Evolutionary conservation across 305 asterid genomes (phyloP), one percentile per base, ranked within the genome.

Genomic region (Coffea humblotiana): DNA sequence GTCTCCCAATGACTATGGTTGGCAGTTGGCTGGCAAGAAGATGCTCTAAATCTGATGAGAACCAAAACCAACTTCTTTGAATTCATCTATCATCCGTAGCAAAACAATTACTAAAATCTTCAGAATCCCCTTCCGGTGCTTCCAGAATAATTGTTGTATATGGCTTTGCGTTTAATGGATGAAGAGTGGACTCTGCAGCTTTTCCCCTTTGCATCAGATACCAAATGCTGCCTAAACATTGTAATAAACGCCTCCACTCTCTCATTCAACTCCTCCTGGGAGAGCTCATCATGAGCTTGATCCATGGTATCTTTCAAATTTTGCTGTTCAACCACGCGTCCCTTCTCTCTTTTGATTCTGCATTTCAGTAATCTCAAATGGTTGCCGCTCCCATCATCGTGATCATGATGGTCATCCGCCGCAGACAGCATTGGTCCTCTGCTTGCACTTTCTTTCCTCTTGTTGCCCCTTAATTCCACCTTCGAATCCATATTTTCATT

Each of bases 231-330:
- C 90, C 97, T 91, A 80, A 95, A 95, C 98, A 88, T 95, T 45
- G 97, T 84, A 76, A 95, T 95, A 76, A 95, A 93, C 32, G 94
- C 94, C 81, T 95, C 99, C n/a, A 85, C 99, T 87, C 91, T 92
- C 85, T 83, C 81, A 80, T 95, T 91, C 88, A 95, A 78, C 71
- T 95, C 99, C 87, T 91, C 96, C 87, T 91, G 86, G 0, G 97
- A 88, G 3, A 95, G 85, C 83, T 81, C 84, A 9, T 90, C 81
- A 29, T 76, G 86, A 47, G 73, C 89, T 13, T 83, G 85, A 25
- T 67, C 80, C 80, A 37, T 76, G 40, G 1, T 67, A 49, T 47
- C 65, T 40, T 83, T 83, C 2, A 66, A 76, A 45, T 75, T 82
- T 12, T 23, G 9, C 27, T 60, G 8, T 23, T 69, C 85, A 19